Percentiles rank a stretch among this genome's conserved stretches.
phyloP scores from a whole-genome alignment of 108 stramenopile genomes.

The Phaeodactylum tricornutum region DNA sequence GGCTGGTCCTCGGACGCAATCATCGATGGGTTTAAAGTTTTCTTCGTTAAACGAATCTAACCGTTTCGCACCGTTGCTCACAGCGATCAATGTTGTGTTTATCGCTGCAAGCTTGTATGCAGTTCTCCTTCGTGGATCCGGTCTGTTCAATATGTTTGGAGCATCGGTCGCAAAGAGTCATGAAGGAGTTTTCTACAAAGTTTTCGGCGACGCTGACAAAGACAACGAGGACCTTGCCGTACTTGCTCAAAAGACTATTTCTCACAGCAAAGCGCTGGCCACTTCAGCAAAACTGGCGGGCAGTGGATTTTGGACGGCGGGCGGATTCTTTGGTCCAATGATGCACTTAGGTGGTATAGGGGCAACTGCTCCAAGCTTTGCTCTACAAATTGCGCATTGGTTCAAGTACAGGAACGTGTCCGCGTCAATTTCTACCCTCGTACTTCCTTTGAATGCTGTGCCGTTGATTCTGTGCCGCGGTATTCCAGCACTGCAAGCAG shows the following conservation, averaged over 20 bases:
- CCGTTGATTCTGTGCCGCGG: slow-evolving; percentile 46
- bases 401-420: slow-evolving; percentile 3
- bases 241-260: slow-evolving; percentile 34
- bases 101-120: slow-evolving; percentile 34
- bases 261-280: slow-evolving; percentile 28
- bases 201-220: slow-evolving; percentile 19
- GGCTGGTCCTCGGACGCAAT: slow-evolving; percentile 10
- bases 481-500: slow-evolving; percentile 43
- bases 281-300: slow-evolving; percentile 40
- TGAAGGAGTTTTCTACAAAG: slow-evolving; percentile 27
- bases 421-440: slow-evolving; percentile 13
- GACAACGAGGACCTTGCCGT: slow-evolving; percentile 32
- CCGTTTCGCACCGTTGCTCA: slow-evolving; percentile 41
- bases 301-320: slow-evolving; percentile 57
- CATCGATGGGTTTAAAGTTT: slow-evolving; percentile 26
- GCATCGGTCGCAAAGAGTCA: slow-evolving; percentile 22
- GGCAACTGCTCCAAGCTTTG: slow-evolving; percentile 42
- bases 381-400: slow-evolving; percentile 34
- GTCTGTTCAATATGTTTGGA: slow-evolving; percentile 24
- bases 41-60: slow-evolving; percentile 35
- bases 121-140: slow-evolving; percentile 56
- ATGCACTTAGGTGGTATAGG: slow-evolving; percentile 41
- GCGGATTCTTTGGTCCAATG: slow-evolving; percentile 32
- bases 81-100: slow-evolving; percentile 38
- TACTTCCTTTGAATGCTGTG: slow-evolving; percentile 44